Conservation (phyloP, 2,329 filamentous ascomycete genomes). For the Chaetomiaceae sp. region DNA sequence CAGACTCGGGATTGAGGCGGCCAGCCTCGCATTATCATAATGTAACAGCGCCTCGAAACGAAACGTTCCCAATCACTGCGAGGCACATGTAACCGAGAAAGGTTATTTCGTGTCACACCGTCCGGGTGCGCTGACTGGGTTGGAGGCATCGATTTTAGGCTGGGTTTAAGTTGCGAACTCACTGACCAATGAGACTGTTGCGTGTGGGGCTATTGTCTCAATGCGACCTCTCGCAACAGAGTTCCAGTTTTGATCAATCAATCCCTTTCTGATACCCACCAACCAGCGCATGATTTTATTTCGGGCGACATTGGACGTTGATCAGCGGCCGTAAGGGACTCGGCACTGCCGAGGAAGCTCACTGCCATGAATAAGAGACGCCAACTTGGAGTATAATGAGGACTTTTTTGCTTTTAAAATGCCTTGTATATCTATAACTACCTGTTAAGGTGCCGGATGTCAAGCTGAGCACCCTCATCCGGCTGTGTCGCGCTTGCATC, state of each 20-base stretch:
- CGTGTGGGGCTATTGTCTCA: constrained; percentile 5
- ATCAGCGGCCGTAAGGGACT: constrained; percentile 7
- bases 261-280: constrained; percentile 6
- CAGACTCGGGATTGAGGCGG: too few relatives aligned
- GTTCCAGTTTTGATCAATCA: not conserved
- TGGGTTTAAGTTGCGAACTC: constrained; percentile 14
- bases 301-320: not conserved
- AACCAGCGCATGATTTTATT: constrained; percentile 1
- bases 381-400: not conserved
- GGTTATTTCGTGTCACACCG: constrained; percentile 9
- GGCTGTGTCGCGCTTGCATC: constrained; percentile 16
- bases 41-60: too few relatives aligned
- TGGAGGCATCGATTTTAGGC: constrained; percentile 17
- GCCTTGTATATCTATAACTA: too few relatives aligned
- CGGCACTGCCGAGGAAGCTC: not conserved
- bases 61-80: too few relatives aligned
- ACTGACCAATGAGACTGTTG: constrained; percentile 10
- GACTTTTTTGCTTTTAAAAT: too few relatives aligned
- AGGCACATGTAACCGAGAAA: not conserved
- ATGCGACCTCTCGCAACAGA: not conserved
- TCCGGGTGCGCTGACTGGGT: constrained; percentile 4
- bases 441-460: too few relatives aligned
- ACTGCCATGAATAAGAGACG: not conserved
- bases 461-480: too few relatives aligned
- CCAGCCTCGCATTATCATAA: too few relatives aligned